phyloP scores from a whole-genome alignment of 2,329 filamentous ascomycete species.

The Ambrosiella xylebori region DNA sequence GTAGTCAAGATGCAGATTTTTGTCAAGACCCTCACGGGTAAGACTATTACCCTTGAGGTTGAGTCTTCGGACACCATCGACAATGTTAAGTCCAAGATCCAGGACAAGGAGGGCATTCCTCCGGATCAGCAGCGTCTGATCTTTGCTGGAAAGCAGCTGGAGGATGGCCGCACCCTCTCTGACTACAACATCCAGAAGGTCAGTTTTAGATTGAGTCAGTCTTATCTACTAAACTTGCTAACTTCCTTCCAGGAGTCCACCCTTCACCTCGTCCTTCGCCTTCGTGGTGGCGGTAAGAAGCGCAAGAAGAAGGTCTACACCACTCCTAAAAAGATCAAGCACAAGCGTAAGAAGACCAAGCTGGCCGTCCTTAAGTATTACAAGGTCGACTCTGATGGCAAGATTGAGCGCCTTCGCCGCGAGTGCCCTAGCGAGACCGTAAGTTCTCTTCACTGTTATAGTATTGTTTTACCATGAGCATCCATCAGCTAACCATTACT shows the following conservation, averaged over 20 bases:
- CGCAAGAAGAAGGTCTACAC: conserved; percentile 99
- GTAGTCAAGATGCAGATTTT: conserved; percentile 63
- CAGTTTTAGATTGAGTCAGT: conserved; percentile 17
- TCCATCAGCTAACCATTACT: conserved; percentile 10
- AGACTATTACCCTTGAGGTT: conserved; percentile 99
- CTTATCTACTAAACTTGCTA: not conserved
- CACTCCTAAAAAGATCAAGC: conserved; percentile 99
- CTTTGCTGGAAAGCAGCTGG: conserved; percentile 99
- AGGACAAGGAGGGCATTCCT: conserved; percentile 99
- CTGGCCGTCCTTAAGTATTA: conserved; percentile 99
- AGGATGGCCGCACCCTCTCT: conserved; percentile 95
- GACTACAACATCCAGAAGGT: conserved; percentile 99
- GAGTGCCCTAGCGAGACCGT: conserved; percentile 90
- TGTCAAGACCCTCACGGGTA: conserved; percentile 85
- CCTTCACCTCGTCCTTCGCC: conserved; percentile 91
- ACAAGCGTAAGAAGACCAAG: conserved; percentile 99
- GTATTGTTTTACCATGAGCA: conserved; percentile 19
- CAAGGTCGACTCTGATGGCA: conserved; percentile 99
- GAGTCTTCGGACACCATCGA: conserved; percentile 99
- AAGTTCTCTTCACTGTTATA: conserved; percentile 24
- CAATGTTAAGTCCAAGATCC: conserved; percentile 98
- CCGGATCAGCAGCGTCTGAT: conserved; percentile 98
- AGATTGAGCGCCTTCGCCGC: conserved; percentile 97
- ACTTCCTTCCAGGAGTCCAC: conserved; percentile 38
- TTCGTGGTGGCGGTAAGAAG: conserved; percentile 99